These are phyloP conservation scores for Xerocomellus chrysenteron DNA, from an alignment of 768 basidiomycete species.

Conservation along the genomic window DNA sequence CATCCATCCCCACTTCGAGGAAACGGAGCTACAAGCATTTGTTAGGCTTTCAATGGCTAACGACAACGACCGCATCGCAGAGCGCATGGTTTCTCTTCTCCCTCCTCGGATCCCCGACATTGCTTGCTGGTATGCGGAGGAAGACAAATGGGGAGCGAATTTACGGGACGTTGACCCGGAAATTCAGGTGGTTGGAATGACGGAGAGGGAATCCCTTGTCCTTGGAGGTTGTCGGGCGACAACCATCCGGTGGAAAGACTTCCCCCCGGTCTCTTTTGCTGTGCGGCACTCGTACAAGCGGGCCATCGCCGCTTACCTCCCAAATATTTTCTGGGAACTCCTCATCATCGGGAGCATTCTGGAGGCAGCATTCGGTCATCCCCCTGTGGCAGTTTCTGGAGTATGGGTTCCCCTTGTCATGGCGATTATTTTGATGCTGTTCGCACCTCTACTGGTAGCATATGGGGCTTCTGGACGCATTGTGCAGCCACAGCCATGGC, in stretches of 20 bases:
- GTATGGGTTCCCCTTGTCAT: background rate
- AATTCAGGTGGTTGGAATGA: slow-evolving; percentile 21
- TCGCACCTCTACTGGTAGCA: slow-evolving; percentile 5
- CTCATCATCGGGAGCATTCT: background rate
- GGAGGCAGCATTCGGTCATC: fast-evolving
- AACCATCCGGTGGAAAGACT: slow-evolving; percentile 24
- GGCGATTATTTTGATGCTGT: slow-evolving; percentile 11
- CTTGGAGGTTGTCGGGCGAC: slow-evolving; percentile 26
- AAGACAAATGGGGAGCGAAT: slow-evolving; percentile 15
- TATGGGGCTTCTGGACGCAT: slow-evolving; percentile 22
- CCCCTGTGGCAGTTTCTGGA: background rate
- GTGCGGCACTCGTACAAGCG: slow-evolving; percentile 15
- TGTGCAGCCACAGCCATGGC: slow-evolving; percentile 19
- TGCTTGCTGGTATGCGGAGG: slow-evolving; percentile 22
- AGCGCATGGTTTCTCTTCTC: slow-evolving; percentile 23
- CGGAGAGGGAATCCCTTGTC: slow-evolving; percentile 11
- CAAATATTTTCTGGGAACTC: slow-evolving; percentile 4
- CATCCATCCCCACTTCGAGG: slow-evolving; percentile 15
- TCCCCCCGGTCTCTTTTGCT: slow-evolving; percentile 19
- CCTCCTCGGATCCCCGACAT: background rate
- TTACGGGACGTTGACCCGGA: slow-evolving; percentile 22
- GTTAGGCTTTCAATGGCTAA: slow-evolving; percentile 26
- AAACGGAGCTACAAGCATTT: slow-evolving; percentile 23
- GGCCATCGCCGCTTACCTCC: slow-evolving; percentile 2
- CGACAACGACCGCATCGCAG: slow-evolving; percentile 20